Base-by-base conservation (phyloP, 2,329 filamentous ascomycete genomes). In the Fusarium concolor region DNA sequence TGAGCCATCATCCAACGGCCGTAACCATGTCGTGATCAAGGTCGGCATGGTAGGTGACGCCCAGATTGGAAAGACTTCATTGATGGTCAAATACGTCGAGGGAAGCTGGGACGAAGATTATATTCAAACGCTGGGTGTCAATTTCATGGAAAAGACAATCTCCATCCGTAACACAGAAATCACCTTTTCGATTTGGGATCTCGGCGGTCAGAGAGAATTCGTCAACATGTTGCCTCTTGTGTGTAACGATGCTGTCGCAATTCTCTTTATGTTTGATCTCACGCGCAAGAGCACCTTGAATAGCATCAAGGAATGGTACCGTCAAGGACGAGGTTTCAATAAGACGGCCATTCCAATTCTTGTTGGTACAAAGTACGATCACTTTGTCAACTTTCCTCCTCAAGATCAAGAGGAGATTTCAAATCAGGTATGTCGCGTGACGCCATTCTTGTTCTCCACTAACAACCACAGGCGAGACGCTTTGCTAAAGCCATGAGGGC, bases 71-170 rank as follows among this genome's bases (percentile, higher is more conserved):
- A 99, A 99, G 87, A 99, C 96, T 18, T 97, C 94, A 69, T 82
- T 99, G 77, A 99, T 99, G 96, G 96, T 99, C 76, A 99, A 99
- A 80, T 99, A 99, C 77, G 96, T 99, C 56, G 96, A 99, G 82
- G 96, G 96, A 62, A 97, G 94, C 81, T 99, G 96, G 94, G 96
- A 99, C 79, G 96, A 99, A 82, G 96, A 99, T 79, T 99, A 99
- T 80, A 99, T 99, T 76, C 96, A 99, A 82, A 99, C 96, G 22
- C 84, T 99, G 43, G 96, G 96, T 71, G 96, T 99, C 81, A 99
- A 99, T 81, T 99, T 99, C 81, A 99, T 99, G 96, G 96, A 99
- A 80, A 99, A 99, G 86, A 99, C 96, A 35, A 99, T 99, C 77
- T 97, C 93, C 67, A 99, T 99, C 80, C 92, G 96, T 66, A 99